Evolutionary conservation across 1,284 basidiomycete genomes (phyloP).

Genomic region (Neolentinus lepideus): DNA sequence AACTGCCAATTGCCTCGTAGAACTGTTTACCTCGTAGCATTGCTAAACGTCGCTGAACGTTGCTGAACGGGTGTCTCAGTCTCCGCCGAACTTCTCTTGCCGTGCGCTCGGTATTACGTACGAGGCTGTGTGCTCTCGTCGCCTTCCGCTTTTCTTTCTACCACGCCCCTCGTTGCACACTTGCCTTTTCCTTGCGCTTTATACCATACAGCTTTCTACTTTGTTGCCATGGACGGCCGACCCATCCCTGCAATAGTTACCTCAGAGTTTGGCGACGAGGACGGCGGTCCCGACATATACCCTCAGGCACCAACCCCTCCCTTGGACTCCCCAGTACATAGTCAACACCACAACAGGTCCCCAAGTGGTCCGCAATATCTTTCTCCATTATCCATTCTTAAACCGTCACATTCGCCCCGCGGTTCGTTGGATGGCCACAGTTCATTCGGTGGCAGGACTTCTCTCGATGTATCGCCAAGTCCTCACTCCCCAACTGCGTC

Average conservation of each 20-base stretch:
- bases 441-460: too few relatives aligned
- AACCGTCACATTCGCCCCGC: neutral
- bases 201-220: neutral
- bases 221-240: neutral
- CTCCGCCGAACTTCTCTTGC: neutral
- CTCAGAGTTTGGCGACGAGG: neutral
- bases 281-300: neutral
- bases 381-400: neutral
- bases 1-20: too few relatives aligned
- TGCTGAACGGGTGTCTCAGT: too few relatives aligned
- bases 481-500: constrained; percentile 19
- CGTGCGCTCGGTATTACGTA: neutral
- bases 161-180: neutral
- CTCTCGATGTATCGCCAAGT: neutral
- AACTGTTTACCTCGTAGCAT: too few relatives aligned
- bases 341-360: neutral
- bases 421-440: neutral
- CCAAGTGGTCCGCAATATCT: neutral
- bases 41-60: too few relatives aligned
- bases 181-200: neutral
- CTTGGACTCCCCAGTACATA: neutral
- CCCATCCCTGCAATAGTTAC: neutral
- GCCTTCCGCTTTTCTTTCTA: neutral
- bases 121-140: neutral
- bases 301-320: neutral